Conservation (phyloP, 2,329 filamentous ascomycete species). For the Colletotrichum chrysophilum region DNA sequence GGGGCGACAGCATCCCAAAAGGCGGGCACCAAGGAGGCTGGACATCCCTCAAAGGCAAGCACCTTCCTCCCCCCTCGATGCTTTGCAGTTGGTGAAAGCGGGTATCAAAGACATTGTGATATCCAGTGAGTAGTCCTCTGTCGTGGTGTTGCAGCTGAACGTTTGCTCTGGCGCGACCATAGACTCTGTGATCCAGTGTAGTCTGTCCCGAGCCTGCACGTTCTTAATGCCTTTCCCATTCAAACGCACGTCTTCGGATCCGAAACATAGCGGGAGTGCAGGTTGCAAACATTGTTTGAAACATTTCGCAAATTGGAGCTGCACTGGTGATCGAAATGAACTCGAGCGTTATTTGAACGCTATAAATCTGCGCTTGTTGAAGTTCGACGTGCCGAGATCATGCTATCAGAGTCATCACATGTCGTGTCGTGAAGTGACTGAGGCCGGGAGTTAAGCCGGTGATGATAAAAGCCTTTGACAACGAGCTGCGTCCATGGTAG, state of each 20-base stretch:
- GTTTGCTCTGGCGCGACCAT: neutral
- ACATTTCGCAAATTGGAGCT: neutral
- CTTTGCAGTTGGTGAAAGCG: neutral
- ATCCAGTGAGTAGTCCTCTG: neutral
- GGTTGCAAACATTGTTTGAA: neutral
- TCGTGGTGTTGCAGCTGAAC: neutral
- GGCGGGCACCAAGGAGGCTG: neutral
- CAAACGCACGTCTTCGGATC: neutral
- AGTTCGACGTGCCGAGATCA: neutral
- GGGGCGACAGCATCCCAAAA: neutral
- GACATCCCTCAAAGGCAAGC: neutral
- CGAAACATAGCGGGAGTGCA: neutral
- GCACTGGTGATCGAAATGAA: neutral
- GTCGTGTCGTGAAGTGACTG: neutral
- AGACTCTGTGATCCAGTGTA: neutral
- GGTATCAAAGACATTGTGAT: neutral
- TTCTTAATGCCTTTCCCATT: neutral
- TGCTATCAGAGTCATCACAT: neutral
- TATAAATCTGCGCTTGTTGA: neutral
- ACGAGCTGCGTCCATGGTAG: neutral
- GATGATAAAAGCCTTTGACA: neutral
- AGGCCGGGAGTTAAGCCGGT: neutral
- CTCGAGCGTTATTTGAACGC: neutral
- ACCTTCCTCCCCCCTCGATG: neutral
- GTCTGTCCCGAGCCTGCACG: neutral